Evolutionary conservation across 2,329 filamentous ascomycete species (phyloP), one percentile per base, ranked within the genome.

Genomic region (Alternaria sp.): DNA sequence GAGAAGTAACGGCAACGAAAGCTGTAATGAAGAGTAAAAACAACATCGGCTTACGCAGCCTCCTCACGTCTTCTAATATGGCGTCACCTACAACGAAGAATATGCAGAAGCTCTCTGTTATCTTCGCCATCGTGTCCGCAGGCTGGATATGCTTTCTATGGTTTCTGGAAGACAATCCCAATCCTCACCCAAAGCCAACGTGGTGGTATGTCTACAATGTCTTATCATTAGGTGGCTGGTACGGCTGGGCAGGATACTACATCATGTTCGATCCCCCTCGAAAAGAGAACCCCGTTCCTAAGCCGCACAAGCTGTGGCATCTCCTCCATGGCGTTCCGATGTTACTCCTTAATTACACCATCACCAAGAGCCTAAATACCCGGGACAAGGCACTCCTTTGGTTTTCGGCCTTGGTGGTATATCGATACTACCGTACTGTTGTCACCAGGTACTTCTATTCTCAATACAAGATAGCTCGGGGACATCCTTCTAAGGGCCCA

Each of bases 361-460:
- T 55, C 1, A 34, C 50, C 6, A 45, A 55, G 4, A 51, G 66
- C 1, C 26, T 67, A 0, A 9, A 9, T 0, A 46, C 48, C 1
- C 17, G 42, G 1, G 62, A 69, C 21, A 21, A 24, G 2, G 45
- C 41, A 3, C 23, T 67, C 0, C 29, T 69, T 1, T 68, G 61
- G 61, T 61, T 71, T 3, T 10, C 40, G 6, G 55, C 58, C 0
- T 44, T 70, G 0, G 7, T 71, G 4, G 34, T 55, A 6, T 67
- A 70, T 37, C 63, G 67, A 2, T 69, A 71, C 40, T 71, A 63
- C 59, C 63, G 67, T 3, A 67, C 62, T 2, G 3, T 62, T 0
- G 46, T 67, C 5, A 62, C 63, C 21, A 39, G 66, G 14, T 66
- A 45, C 37, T 69, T 65, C 39, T 70, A 61, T 62, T 61, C 51